phyloP scores from a whole-genome alignment of 768 basidiomycete species.

The Lentinula detonsa region DNA sequence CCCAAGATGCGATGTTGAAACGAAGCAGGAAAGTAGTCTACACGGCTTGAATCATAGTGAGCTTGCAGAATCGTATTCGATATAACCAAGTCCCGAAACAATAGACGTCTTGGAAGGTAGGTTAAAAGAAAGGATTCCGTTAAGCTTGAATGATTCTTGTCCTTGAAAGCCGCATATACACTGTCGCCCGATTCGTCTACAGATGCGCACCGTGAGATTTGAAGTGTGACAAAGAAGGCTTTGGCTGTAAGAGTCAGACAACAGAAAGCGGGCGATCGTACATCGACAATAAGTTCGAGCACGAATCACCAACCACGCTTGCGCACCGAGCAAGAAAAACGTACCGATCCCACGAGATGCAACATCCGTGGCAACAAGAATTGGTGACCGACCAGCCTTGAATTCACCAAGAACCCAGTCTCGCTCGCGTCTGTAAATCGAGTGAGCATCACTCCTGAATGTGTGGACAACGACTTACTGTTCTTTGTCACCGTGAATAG shows the following conservation, averaged over 20 bases:
- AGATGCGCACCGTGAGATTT: conserved; percentile 28
- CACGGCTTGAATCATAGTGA: conserved; percentile 10
- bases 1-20: conserved; percentile 29
- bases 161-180: background rate
- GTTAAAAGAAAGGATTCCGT: conserved; percentile 32
- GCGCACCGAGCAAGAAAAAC: conserved; percentile 35
- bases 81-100: conserved; percentile 37
- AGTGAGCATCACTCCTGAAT: background rate
- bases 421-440: conserved; percentile 73
- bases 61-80: conserved; percentile 19
- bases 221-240: conserved; percentile 8
- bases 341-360: conserved; percentile 99
- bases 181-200: conserved; percentile 24
- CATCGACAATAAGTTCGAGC: background rate
- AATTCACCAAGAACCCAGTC: conserved; percentile 99
- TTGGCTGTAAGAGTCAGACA: conserved; percentile 9
- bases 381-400: conserved; percentile 95
- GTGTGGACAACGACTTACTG: conserved; percentile 51
- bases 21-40: conserved; percentile 9
- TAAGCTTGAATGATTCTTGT: conserved; percentile 21
- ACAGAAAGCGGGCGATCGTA: background rate
- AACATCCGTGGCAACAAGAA: conserved; percentile 98
- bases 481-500: conserved; percentile 99
- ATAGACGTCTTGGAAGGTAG: conserved; percentile 35
- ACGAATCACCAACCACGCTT: conserved; percentile 33